Evolutionary conservation across 2,329 filamentous ascomycete genomes (phyloP).

Genomic region (Phyllosticta paracitricarpa): DNA sequence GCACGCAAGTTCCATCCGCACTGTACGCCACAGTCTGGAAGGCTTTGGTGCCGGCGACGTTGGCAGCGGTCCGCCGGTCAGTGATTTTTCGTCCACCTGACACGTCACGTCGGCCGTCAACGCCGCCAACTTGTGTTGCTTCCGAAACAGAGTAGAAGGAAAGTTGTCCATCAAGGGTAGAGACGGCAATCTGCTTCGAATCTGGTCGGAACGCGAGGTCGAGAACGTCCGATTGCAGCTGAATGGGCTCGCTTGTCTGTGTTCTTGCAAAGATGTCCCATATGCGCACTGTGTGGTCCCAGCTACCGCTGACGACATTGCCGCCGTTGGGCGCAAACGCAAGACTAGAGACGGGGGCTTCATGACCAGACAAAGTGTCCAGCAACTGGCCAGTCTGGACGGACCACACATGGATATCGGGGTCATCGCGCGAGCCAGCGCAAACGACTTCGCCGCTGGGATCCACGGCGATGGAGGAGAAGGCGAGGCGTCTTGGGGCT

Average conservation of each 20-base stretch:
- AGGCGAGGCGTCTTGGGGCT: constrained; percentile 80
- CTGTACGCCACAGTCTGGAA: constrained; percentile 86
- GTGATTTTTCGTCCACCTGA: constrained; percentile 83
- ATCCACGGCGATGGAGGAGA: constrained; percentile 92
- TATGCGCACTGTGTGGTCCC: constrained; percentile 90
- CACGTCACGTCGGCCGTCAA: constrained; percentile 85
- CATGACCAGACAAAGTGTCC: constrained; percentile 82
- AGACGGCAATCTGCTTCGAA: constrained; percentile 80
- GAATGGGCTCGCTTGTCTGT: constrained; percentile 88
- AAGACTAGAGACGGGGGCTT: constrained; percentile 82
- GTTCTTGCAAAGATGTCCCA: constrained; percentile 94
- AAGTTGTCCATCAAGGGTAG: constrained; percentile 84
- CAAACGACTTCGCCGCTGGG: constrained; percentile 94
- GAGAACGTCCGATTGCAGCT: constrained; percentile 83
- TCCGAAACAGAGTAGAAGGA: constrained; percentile 92
- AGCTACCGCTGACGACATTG: constrained; percentile 80
- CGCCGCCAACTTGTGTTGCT: constrained; percentile 71
- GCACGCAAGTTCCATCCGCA: constrained; percentile 78
- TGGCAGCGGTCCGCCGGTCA: constrained; percentile 85
- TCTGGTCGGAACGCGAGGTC: constrained; percentile 82
- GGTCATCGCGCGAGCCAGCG: constrained; percentile 88
- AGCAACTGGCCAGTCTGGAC: constrained; percentile 95
- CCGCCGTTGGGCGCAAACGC: constrained; percentile 82
- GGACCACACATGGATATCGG: constrained; percentile 96
- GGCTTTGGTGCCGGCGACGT: constrained; percentile 78